A percentile compares a stretch with the other conserved stretches of the same genome.
phyloP scores from a whole-genome alignment of 352 stramenopile genomes.

The Phytophthora fragariaefolia region DNA sequence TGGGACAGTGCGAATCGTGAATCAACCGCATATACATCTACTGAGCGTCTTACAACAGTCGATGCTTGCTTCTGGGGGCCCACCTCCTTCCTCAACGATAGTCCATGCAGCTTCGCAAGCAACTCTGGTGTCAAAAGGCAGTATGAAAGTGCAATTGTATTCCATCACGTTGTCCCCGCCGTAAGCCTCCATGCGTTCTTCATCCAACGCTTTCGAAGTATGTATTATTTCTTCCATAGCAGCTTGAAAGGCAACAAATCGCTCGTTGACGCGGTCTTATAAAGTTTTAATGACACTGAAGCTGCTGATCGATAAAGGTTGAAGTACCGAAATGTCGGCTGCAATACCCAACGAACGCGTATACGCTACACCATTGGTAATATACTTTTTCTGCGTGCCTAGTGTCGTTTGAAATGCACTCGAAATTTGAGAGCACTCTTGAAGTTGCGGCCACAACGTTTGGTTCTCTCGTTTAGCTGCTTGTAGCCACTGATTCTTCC shows the following conservation, averaged over 20 bases:
- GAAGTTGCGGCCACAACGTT: background rate
- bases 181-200: background rate
- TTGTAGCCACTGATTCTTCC: background rate
- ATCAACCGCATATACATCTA: background rate
- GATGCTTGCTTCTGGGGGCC: slow-evolving; percentile 1
- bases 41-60: background rate
- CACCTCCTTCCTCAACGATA: slow-evolving; percentile 2
- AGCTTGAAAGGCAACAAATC: background rate
- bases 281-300: background rate
- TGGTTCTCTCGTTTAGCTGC: background rate
- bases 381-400: background rate
- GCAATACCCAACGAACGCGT: background rate
- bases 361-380: background rate
- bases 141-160: background rate
- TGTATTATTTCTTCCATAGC: slow-evolving; percentile 1
- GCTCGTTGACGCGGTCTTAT: slow-evolving; percentile 1
- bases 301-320: background rate
- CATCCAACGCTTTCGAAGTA: background rate
- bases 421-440: background rate
- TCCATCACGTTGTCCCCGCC: background rate
- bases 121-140: slow-evolving; percentile 3
- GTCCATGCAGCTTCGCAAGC: slow-evolving; percentile 2
- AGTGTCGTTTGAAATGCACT: background rate
- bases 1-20: slow-evolving; percentile 2
- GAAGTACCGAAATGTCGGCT: background rate